Evolutionary conservation across 139 green algal species (phyloP).

Genomic region (Raphidocelis subcapitata): DNA sequence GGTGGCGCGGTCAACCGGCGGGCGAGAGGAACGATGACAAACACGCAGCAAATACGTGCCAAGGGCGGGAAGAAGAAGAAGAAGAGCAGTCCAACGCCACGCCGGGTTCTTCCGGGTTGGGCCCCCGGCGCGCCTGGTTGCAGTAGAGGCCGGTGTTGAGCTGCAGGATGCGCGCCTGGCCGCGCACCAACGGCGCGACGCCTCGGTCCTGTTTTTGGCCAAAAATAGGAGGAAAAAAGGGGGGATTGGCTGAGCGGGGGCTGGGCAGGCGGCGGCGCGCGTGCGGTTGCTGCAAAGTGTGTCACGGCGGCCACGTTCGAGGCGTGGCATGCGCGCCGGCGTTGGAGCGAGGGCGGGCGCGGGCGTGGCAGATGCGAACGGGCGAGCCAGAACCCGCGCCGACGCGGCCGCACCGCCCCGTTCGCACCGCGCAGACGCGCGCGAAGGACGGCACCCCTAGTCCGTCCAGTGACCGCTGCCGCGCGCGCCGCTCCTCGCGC

Average conservation of each 20-base stretch:
- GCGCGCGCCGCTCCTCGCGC: constrained; percentile 56
- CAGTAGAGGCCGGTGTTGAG: constrained; percentile 98
- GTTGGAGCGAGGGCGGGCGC: neutral
- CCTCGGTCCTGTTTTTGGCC: constrained; percentile 26
- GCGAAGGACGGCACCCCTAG: constrained; percentile 53
- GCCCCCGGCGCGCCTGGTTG: constrained; percentile 82
- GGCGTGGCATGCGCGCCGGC: neutral
- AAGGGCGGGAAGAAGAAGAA: no score
- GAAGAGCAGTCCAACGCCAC: no score
- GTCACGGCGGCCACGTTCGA: constrained; percentile 36
- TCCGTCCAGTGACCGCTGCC: constrained; percentile 66
- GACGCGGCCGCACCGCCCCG: no score
- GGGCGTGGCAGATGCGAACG: no score
- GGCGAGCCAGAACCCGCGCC: no score
- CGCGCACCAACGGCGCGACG: constrained; percentile 49
- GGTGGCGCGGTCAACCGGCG: no score
- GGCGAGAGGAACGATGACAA: no score
- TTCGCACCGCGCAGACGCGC: neutral
- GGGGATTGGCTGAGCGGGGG: neutral
- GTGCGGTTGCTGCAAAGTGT: neutral
- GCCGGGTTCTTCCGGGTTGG: no score
- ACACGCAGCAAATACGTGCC: no score
- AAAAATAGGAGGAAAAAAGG: neutral
- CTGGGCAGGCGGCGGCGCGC: constrained; percentile 7
- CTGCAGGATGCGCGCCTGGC: constrained; percentile 75